Conservation (phyloP, 768 basidiomycete species). For the Lactarius pseudohatsudake region DNA sequence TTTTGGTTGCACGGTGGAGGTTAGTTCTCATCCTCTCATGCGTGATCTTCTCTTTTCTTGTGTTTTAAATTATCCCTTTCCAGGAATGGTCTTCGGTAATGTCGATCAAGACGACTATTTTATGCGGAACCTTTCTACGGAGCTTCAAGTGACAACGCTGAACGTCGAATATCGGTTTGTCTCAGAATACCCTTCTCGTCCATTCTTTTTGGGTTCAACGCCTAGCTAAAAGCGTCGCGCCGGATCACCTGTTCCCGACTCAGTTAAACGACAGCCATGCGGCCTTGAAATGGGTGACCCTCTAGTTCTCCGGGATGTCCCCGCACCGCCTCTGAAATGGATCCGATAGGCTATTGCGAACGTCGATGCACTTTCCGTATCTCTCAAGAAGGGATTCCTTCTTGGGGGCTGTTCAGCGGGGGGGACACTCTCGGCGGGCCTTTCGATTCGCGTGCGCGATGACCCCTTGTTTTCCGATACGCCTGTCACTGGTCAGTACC, state of each 20-base stretch:
- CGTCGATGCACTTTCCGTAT: conserved; percentile 19
- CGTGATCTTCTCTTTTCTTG: neutral
- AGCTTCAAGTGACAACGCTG: conserved; percentile 22
- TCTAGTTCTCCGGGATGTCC: neutral
- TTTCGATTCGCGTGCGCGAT: conserved; percentile 31
- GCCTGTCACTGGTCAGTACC: conserved; percentile 33
- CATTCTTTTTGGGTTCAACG: neutral
- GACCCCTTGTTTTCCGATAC: conserved; percentile 30
- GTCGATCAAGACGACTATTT: conserved; percentile 28
- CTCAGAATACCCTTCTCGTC: neutral
- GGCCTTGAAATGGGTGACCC: conserved; percentile 32
- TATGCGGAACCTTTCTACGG: conserved; percentile 22
- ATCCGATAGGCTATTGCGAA: conserved; percentile 20
- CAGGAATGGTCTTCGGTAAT: conserved; percentile 20
- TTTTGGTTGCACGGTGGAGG: conserved; percentile 16
- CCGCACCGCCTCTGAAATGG: too few species aligned
- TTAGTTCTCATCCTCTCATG: neutral
- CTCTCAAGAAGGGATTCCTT: conserved; percentile 32
- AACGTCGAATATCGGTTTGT: conserved; percentile 25
- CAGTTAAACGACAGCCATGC: conserved; percentile 31
- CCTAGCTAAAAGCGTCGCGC: conserved; percentile 18
- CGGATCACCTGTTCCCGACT: conserved; percentile 30
- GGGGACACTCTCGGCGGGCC: conserved; percentile 29
- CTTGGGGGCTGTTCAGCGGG: conserved; percentile 33
- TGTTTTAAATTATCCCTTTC: neutral